Base-by-base conservation (phyloP, 2,329 filamentous ascomycete genomes). In the Botrytis fragariae region DNA sequence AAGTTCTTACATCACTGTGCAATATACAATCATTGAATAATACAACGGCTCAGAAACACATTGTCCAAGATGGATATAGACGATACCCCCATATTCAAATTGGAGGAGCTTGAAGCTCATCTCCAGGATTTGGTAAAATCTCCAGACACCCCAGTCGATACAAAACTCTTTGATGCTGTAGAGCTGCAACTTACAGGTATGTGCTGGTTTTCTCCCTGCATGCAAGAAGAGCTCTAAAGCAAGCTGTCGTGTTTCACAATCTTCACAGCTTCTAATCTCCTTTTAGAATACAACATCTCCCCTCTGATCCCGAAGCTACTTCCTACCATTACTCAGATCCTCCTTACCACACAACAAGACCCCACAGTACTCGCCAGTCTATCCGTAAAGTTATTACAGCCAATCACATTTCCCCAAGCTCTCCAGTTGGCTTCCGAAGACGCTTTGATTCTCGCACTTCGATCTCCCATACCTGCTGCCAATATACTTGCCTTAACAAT, bases 401-500 rank as follows among this genome's bases (percentile, higher is more conserved):
- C 88, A 0, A 81, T 90, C 1, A 80, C 81, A 57, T 89, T 90
- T 77, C 83, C 83, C 5, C 83, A 87, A 62, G 82, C 85, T 25
- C 82, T 90, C 75, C 82, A 84, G 2, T 80, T 90, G 12, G 87
- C 87, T 18, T 85, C 87, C 37, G 83, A 86, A 61, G 83, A 85
- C 9, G 83, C 85, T 22, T 80, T 91, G 5, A 81, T 88, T 65
- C 83, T 83, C 54, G 88, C 88, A 37, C 82, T 91, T 25, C 80
- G 81, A 64, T 89, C 88, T 1, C 85, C 87, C 1, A 83, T 87
- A 0, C 84, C 88, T 0, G 86, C 87, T 3, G 87, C 87, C 44
- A 89, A 89, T 78, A 82, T 89, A 25, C 85, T 91, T 37, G 88
- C 85, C 77, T 83, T 91, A 76, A 81, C 84, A 71, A 83, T 91